Evolutionary conservation across 116 monocot genomes (phyloP).

Genomic region (Trichopus zeylanicus): DNA sequence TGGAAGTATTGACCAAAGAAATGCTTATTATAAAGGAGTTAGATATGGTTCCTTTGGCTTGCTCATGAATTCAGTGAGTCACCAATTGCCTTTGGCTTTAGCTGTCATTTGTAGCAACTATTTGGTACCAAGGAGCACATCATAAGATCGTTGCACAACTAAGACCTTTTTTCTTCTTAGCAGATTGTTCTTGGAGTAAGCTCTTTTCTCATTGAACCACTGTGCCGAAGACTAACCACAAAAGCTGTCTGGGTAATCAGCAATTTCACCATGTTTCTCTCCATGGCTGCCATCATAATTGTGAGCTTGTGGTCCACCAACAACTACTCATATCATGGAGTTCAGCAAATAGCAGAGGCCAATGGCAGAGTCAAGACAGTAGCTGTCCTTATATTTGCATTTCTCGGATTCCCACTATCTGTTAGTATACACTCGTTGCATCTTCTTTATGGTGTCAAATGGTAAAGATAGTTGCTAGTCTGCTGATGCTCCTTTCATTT

Average conservation of each 20-base stretch:
- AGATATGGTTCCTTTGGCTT: slow-evolving; percentile 27
- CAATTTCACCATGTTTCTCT: slow-evolving; percentile 36
- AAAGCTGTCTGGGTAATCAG: slow-evolving; percentile 48
- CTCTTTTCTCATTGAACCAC: slow-evolving; percentile 41
- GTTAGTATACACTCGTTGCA: neutral
- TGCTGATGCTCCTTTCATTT: neutral
- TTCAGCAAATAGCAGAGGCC: slow-evolving; percentile 3
- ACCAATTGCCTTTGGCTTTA: neutral
- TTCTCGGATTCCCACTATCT: slow-evolving; percentile 18
- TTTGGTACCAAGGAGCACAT: no score
- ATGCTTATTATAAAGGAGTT: slow-evolving; percentile 16
- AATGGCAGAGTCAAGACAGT: slow-evolving; percentile 9
- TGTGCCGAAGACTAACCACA: slow-evolving; percentile 31
- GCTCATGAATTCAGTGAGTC: slow-evolving; percentile 24
- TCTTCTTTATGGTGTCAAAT: neutral
- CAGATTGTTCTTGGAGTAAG: slow-evolving; percentile 46
- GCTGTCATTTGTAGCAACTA: neutral
- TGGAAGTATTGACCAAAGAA: slow-evolving; percentile 15
- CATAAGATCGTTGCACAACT: no score
- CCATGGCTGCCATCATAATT: slow-evolving; percentile 23
- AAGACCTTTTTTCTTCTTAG: neutral
- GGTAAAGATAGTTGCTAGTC: neutral
- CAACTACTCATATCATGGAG: slow-evolving; percentile 1
- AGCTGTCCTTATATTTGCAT: slow-evolving; percentile 28
- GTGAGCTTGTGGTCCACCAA: slow-evolving; percentile 12